A percentile compares a stretch with the other conserved stretches of the same genome.
phyloP scores from a whole-genome alignment of 140 eudicot species.

The Erigeron philadelphicus region DNA sequence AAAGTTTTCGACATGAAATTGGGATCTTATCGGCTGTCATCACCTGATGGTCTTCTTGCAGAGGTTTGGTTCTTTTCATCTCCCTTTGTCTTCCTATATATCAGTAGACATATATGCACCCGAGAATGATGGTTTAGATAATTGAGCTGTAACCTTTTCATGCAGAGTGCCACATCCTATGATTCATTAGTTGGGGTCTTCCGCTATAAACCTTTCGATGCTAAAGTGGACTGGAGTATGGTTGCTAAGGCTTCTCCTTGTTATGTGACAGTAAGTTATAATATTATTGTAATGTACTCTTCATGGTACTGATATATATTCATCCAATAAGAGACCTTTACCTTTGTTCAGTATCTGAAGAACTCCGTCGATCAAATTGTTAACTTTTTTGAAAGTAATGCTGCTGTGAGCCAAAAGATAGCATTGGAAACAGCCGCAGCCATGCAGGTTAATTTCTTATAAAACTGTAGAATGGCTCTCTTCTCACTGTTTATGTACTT shows the following conservation, averaged over 20 bases:
- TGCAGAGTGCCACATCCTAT: slow-evolving; percentile 76
- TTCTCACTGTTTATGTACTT: slow-evolving; percentile 2
- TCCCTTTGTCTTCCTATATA: slow-evolving; percentile 8
- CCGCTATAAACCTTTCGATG: slow-evolving; percentile 79
- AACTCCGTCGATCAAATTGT: slow-evolving; percentile 69
- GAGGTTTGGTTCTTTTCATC: slow-evolving; percentile 46
- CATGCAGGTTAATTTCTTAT: slow-evolving; percentile 64
- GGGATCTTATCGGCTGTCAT: slow-evolving; percentile 80
- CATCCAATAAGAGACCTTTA: slow-evolving; percentile 27
- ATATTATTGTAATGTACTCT: slow-evolving; percentile 5
- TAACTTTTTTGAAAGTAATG: slow-evolving; percentile 77
- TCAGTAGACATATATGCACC: slow-evolving; percentile 13
- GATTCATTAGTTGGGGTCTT: slow-evolving; percentile 85
- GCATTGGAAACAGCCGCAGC: slow-evolving; percentile 99
- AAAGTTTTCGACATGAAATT: slow-evolving; percentile 81
- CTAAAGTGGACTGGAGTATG: slow-evolving; percentile 91
- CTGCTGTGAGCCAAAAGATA: slow-evolving; percentile 81
- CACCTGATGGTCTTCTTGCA: slow-evolving; percentile 94
- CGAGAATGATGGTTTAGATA: slow-evolving; percentile 18
- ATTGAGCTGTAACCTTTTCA: slow-evolving; percentile 26
- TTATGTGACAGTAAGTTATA: slow-evolving; percentile 68
- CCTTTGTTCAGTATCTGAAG: slow-evolving; percentile 70
- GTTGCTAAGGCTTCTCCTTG: slow-evolving; percentile 98
- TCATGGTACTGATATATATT: slow-evolving; percentile 2
- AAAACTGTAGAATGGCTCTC: slow-evolving; percentile 3